phyloP scores from a whole-genome alignment of 306 rosid genomes.

The Hippophae tibetana region DNA sequence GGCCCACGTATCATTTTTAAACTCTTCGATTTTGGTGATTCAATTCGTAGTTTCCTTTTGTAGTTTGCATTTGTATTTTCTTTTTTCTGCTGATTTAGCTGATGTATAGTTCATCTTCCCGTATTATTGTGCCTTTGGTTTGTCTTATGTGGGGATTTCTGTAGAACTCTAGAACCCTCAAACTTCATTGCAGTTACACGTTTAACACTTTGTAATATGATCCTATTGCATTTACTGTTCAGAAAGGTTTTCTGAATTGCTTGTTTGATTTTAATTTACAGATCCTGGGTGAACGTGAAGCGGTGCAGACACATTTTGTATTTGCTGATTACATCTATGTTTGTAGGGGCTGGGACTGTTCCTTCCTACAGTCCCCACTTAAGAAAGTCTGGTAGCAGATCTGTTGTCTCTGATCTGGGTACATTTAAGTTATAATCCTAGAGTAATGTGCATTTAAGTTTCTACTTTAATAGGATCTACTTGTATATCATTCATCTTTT shows the following conservation, averaged over 20 bases:
- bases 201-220: not conserved
- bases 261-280: slow-evolving; percentile 21
- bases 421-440: slow-evolving; percentile 19
- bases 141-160: not conserved
- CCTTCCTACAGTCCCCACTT: slow-evolving; percentile 82
- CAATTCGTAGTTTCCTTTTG: not conserved
- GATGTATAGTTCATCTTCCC: not conserved
- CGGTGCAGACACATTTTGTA: slow-evolving; percentile 16
- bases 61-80: not conserved
- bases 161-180: not conserved
- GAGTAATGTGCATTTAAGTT: not conserved
- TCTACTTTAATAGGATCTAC: not conserved
- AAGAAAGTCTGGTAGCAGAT: slow-evolving; percentile 90
- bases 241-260: not conserved
- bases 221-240: not conserved
- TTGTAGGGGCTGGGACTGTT: slow-evolving; percentile 51
- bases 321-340: slow-evolving; percentile 60
- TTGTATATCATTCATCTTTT: not conserved
- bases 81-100: not conserved
- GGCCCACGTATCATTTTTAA: too few relatives aligned
- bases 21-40: too few relatives aligned
- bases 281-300: slow-evolving; percentile 23
- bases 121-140: not conserved
- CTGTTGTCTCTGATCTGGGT: slow-evolving; percentile 77
- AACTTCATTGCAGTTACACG: not conserved